These are phyloP conservation scores for Saccharomyces hybrid DNA, from an alignment of 1,139 yeast genomes.

Conservation along the genomic window DNA sequence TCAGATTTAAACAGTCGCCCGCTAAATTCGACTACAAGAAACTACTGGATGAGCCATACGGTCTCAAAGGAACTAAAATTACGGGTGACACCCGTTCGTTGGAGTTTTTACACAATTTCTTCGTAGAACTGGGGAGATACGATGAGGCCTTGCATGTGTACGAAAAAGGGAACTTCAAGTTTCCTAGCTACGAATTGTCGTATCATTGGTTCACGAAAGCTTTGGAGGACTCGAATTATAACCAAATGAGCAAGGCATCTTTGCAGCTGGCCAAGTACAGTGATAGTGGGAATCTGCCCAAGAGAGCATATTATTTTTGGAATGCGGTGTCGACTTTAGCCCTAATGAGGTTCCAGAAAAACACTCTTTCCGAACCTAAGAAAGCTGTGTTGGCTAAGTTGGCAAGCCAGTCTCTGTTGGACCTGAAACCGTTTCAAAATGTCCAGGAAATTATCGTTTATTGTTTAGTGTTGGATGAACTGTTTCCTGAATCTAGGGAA, in stretches of 20 bases:
- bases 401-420: no score
- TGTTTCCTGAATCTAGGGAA: slow-evolving; percentile 15
- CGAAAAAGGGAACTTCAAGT: slow-evolving; percentile 25
- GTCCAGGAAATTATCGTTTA: slow-evolving; percentile 29
- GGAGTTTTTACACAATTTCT: slow-evolving; percentile 22
- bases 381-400: no score
- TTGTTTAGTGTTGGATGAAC: slow-evolving; percentile 25
- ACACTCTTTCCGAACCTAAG: no score
- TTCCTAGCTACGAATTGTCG: slow-evolving; percentile 23
- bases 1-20: no score
- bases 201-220: slow-evolving; percentile 26
- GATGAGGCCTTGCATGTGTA: slow-evolving; percentile 23
- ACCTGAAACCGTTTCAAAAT: slow-evolving; percentile 22
- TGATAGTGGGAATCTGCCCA: slow-evolving; percentile 6
- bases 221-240: slow-evolving; percentile 19
- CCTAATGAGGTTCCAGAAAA: slow-evolving; percentile 17
- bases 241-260: slow-evolving; percentile 22
- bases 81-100: no score
- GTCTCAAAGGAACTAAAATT: slow-evolving; percentile 14
- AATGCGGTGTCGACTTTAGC: slow-evolving; percentile 25
- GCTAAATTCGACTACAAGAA: slow-evolving; percentile 19
- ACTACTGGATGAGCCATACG: slow-evolving; percentile 14
- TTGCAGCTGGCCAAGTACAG: slow-evolving; percentile 21
- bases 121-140: slow-evolving; percentile 21
- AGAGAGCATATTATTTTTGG: slow-evolving; percentile 25